These are phyloP conservation scores for Sporothrix phasma DNA, from an alignment of 2,329 filamentous ascomycete species.

Conservation along the genomic window DNA sequence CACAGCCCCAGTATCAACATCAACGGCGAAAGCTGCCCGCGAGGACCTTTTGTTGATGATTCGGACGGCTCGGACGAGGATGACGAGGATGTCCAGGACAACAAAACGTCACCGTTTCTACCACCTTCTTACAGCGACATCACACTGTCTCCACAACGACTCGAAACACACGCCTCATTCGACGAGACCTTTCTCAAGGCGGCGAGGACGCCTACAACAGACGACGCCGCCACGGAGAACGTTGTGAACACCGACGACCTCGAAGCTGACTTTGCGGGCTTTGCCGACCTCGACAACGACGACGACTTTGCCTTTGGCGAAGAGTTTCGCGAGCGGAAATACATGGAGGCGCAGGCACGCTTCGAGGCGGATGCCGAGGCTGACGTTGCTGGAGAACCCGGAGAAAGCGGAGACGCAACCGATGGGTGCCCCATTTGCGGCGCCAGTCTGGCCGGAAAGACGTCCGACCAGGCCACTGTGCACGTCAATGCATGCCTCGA, in stretches of 20 bases:
- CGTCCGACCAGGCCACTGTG: slow-evolving; percentile 57
- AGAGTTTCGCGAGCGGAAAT: slow-evolving; percentile 50
- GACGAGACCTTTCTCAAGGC: slow-evolving; percentile 8
- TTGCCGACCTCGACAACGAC: slow-evolving; percentile 47
- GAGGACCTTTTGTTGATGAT: slow-evolving; percentile 59
- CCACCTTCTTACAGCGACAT: too few relatives aligned
- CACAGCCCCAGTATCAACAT: slow-evolving; percentile 32
- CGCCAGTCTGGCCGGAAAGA: slow-evolving; percentile 49
- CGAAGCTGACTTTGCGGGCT: slow-evolving; percentile 28
- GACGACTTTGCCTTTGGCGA: slow-evolving; percentile 33
- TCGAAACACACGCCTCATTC: slow-evolving; percentile 7
- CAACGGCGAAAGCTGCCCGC: slow-evolving; percentile 14
- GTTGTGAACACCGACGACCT: slow-evolving; percentile 22
- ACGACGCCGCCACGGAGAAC: background rate
- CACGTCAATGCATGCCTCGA: slow-evolving; percentile 95
- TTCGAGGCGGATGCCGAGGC: slow-evolving; percentile 45
- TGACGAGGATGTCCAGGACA: background rate
- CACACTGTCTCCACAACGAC: background rate
- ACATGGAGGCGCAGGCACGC: slow-evolving; percentile 66
- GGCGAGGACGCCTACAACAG: background rate
- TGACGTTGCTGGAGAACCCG: slow-evolving; percentile 23
- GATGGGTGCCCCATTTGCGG: slow-evolving; percentile 69
- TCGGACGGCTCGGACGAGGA: slow-evolving; percentile 20
- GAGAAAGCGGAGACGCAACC: slow-evolving; percentile 24
- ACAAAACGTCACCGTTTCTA: background rate